These are phyloP conservation scores for Trapa bicornis DNA, from an alignment of 345 rosid genomes.

Conservation along the genomic window DNA sequence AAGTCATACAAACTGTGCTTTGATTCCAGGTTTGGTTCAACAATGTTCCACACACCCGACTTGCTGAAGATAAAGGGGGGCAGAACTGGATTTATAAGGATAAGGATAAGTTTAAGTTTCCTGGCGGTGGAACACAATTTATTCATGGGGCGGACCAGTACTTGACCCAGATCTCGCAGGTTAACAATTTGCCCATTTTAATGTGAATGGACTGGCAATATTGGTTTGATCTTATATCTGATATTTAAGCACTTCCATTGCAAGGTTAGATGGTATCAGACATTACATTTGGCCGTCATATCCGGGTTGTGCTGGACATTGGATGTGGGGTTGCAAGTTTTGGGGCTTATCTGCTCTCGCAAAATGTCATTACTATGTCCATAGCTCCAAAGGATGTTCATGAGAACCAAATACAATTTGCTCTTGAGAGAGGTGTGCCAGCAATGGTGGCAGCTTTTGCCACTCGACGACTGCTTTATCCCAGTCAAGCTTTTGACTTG, in stretches of 20 bases:
- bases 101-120: slow-evolving; percentile 80
- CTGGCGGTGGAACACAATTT: slow-evolving; percentile 98
- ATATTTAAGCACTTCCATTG: slow-evolving; percentile 6
- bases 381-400: slow-evolving; percentile 99
- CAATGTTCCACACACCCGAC: slow-evolving; percentile 76
- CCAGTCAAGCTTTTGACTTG: slow-evolving; percentile 96
- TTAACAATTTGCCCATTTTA: slow-evolving; percentile 10
- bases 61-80: slow-evolving; percentile 93
- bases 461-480: slow-evolving; percentile 58
- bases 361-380: slow-evolving; percentile 73
- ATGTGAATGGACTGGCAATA: neutral
- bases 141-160: slow-evolving; percentile 91
- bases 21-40: slow-evolving; percentile 63
- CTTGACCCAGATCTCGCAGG: slow-evolving; percentile 80
- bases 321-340: slow-evolving; percentile 99
- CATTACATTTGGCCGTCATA: slow-evolving; percentile 60
- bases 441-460: slow-evolving; percentile 97
- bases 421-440: slow-evolving; percentile 98
- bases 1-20: neutral
- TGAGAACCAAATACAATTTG: slow-evolving; percentile 98
- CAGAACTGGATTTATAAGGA: slow-evolving; percentile 78
- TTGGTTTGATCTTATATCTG: neutral
- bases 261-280: slow-evolving; percentile 66
- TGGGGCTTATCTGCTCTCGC: slow-evolving; percentile 81
- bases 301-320: slow-evolving; percentile 66